Evolutionary conservation across 306 rosid genomes (phyloP), one percentile per base, ranked within the genome.

Genomic region (Arachis hypogaea): DNA sequence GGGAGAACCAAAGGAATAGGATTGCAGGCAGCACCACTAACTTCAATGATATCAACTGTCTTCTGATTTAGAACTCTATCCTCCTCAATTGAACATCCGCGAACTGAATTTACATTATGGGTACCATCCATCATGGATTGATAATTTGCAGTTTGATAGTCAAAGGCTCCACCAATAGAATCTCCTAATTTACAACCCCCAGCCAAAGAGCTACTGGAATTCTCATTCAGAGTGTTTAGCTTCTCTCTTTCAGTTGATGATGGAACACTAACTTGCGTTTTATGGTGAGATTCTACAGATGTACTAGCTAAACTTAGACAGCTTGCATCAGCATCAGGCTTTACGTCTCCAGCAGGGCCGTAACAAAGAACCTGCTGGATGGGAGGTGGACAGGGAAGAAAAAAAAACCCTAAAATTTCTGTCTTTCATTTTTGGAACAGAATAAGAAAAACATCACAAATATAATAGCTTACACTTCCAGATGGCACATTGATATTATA

Each of bases 391-490:
- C 44, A 70, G 55, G 33, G 42, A 67, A 68, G 77, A 40, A 77
- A 44, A 75, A 36, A 44, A 75, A 47, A 11, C 12, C 5, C 58
- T 54, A 30, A 77, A 77, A 42, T 7, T 33, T n/a, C 50, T 36
- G 49, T 22, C n/a, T 36, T 41, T 58, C 10, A 40, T 54, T 47
- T 29, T 52, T 56, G 45, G 43, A 55, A 76, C 56, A 50, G 40
- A 59, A 52, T 36, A 76, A 66, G 49, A n/a, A 18, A 44, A 52
- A 68, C 71, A 29, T 50, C 51, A n/a, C 46, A 63, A 59, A 70
- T 33, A 71, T 44, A 66, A 52, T 52, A 64, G 81, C 97, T 87
- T 87, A 91, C 97, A 69, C 68, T 71, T 74, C 65, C 84, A 63
- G 81, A 64, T 56, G 78, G 80, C 78, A 71, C 54, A 73, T 68